These are phyloP conservation scores for Jaenimonas drosophilae DNA, from an alignment of 208 protist genomes.

Conservation along the genomic window DNA sequence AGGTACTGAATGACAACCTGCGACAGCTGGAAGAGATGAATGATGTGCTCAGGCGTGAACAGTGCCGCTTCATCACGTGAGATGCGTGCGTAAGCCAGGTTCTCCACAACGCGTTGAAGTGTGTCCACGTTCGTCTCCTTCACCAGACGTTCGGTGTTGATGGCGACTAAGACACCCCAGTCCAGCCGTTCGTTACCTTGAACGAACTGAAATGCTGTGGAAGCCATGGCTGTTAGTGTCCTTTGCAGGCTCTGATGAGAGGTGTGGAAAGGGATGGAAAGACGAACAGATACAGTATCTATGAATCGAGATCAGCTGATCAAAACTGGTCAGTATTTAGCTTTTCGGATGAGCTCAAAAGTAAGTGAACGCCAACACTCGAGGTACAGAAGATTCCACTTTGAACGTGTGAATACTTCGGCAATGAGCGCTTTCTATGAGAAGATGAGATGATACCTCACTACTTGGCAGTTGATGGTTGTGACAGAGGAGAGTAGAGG, in stretches of 20 bases:
- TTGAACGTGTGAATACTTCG: too few relatives aligned
- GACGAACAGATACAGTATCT: too few relatives aligned
- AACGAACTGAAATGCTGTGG: slow-evolving; percentile 57
- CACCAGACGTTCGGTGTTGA: slow-evolving; percentile 72
- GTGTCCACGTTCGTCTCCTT: slow-evolving; percentile 80
- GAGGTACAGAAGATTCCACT: too few relatives aligned
- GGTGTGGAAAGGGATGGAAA: too few relatives aligned
- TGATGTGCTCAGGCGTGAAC: slow-evolving; percentile 76
- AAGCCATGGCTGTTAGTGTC: slow-evolving; percentile 5
- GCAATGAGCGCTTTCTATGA: too few relatives aligned
- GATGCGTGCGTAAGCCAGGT: slow-evolving; percentile 80
- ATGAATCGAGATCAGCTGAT: too few relatives aligned
- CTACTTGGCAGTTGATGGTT: too few relatives aligned
- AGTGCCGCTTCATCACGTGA: slow-evolving; percentile 79
- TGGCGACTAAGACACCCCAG: slow-evolving; percentile 82
- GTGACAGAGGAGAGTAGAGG: too few relatives aligned
- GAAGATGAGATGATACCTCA: too few relatives aligned
- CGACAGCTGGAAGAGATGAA: slow-evolving; percentile 75
- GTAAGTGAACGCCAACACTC: too few relatives aligned
- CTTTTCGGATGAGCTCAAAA: too few relatives aligned
- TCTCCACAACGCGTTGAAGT: slow-evolving; percentile 81
- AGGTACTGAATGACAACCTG: slow-evolving; percentile 87
- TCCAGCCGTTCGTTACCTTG: slow-evolving; percentile 81
- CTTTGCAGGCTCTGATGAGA: background rate
- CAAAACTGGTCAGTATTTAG: too few relatives aligned